Percentiles rank a stretch among this genome's conserved stretches.
Evolutionary conservation across 768 basidiomycete species (phyloP).

Genomic region (Trichaptum fuscoviolaceum): DNA sequence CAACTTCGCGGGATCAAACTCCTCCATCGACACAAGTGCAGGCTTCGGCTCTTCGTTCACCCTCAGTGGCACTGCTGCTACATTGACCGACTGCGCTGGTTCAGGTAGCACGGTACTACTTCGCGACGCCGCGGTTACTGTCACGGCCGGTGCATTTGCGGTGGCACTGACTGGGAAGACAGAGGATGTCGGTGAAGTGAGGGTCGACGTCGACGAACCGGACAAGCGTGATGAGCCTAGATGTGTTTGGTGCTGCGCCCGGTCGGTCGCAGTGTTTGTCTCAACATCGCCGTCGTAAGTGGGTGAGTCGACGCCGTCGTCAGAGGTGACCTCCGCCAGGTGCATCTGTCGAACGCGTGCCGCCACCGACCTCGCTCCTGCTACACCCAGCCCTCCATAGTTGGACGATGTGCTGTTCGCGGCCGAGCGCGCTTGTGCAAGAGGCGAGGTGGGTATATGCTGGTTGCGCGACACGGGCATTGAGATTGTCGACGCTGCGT

Average conservation of each 20-base stretch:
- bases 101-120: constrained; percentile 32
- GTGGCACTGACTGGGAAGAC: constrained; percentile 12
- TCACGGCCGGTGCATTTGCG: constrained; percentile 20
- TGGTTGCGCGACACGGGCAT: constrained; percentile 27
- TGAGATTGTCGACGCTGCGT: constrained; percentile 50
- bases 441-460: constrained; percentile 20
- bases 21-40: constrained; percentile 28
- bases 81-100: constrained; percentile 15
- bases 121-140: constrained; percentile 20
- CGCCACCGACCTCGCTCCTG: constrained; percentile 17
- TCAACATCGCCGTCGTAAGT: constrained; percentile 91
- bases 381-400: constrained; percentile 8
- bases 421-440: constrained; percentile 21
- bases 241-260: constrained; percentile 32
- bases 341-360: constrained; percentile 45
- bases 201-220: constrained; percentile 18
- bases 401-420: constrained; percentile 17
- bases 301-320: constrained; percentile 76
- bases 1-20: constrained; percentile 62
- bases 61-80: constrained; percentile 7
- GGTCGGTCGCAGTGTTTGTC: constrained; percentile 60
- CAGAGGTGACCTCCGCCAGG: constrained; percentile 50
- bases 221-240: constrained; percentile 14
- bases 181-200: constrained; percentile 9
- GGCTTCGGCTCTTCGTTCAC: constrained; percentile 39